Evolutionary conservation across 345 rosid species (phyloP).

Genomic region (Aquilaria sinensis): DNA sequence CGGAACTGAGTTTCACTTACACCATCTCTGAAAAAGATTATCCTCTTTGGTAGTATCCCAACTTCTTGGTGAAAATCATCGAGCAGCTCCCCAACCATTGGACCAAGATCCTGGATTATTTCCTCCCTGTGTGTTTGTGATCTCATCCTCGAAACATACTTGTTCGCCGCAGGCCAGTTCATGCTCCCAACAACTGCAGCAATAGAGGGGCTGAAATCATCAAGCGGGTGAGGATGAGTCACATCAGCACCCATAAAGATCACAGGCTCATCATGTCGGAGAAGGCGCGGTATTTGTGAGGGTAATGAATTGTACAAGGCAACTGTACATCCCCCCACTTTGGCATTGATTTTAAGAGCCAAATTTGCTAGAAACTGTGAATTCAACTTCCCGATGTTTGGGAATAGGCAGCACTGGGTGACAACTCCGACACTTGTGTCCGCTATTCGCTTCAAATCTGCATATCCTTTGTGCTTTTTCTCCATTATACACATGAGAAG

Average conservation of each 20-base stretch:
- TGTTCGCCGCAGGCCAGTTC: slow-evolving; percentile 98
- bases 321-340: slow-evolving; percentile 89
- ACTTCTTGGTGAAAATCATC: slow-evolving; percentile 66
- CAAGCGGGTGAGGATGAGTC: slow-evolving; percentile 95
- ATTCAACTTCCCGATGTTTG: slow-evolving; percentile 68
- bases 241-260: slow-evolving; percentile 99
- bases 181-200: slow-evolving; percentile 99
- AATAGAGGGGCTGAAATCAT: slow-evolving; percentile 88
- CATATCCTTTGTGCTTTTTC: slow-evolving; percentile 90
- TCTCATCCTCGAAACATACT: slow-evolving; percentile 79
- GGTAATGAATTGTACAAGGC: slow-evolving; percentile 78
- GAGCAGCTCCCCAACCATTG: slow-evolving; percentile 79
- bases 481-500: slow-evolving; percentile 87
- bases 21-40: slow-evolving; percentile 93
- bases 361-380: slow-evolving; percentile 92
- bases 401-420: slow-evolving; percentile 85
- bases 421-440: slow-evolving; percentile 86
- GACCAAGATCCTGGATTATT: slow-evolving; percentile 76
- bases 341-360: slow-evolving; percentile 93
- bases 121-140: slow-evolving; percentile 98
- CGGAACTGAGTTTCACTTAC: slow-evolving; percentile 91
- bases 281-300: slow-evolving; percentile 72
- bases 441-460: slow-evolving; percentile 82
- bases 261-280: slow-evolving; percentile 64
- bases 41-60: slow-evolving; percentile 64